Base-by-base conservation (phyloP, 768 basidiomycete genomes). In the Paxillus rubicundulus region DNA sequence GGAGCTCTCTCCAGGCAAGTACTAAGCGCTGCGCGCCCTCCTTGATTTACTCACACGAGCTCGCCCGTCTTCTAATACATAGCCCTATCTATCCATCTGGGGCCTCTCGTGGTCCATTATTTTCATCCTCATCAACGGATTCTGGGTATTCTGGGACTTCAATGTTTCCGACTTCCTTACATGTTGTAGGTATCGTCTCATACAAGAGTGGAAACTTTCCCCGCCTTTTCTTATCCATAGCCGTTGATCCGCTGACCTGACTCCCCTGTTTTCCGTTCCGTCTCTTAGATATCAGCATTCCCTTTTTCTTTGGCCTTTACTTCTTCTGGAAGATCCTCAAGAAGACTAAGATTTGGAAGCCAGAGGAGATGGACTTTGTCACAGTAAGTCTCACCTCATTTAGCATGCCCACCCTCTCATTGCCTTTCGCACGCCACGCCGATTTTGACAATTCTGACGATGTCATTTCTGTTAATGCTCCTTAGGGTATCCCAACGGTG, bases 341-440 rank as follows among this genome's bases (percentile, higher is more conserved):
- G 49, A 45, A 36, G 45, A 56, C 65, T 12, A 32, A 17, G 38
- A 8, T 72, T 34, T 86, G 84, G 85, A 77, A 75, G 51, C 73
- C 80, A 1, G 49, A 73, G 21, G 82, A 87, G 61, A 88, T 86
- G 85, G 86, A 87, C 65, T 84, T 87, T 54, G 77, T 80, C 51
- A 85, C 84, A n/a, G 82, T 82, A 48, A 53, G 78, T 68, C 47
- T 18, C 30, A 30, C 3, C 30, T 1, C 30, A 30, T 10, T 10
- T 5, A 7, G 9, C 10, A 13, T 13, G 12, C 33, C 33, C 10
- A 4, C 33, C 33, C 33, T 32, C 30, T 32, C 30, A 9, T 32
- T 12, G 30, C 7, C 40, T 9, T 14, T 28, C 14, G 47, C 24
- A 5, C 24, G 24, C 24, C 6, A 24, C 6, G 24, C 24, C 24